phyloP scores from a whole-genome alignment of 768 basidiomycete genomes.

The Hygrophorus pudorinus region DNA sequence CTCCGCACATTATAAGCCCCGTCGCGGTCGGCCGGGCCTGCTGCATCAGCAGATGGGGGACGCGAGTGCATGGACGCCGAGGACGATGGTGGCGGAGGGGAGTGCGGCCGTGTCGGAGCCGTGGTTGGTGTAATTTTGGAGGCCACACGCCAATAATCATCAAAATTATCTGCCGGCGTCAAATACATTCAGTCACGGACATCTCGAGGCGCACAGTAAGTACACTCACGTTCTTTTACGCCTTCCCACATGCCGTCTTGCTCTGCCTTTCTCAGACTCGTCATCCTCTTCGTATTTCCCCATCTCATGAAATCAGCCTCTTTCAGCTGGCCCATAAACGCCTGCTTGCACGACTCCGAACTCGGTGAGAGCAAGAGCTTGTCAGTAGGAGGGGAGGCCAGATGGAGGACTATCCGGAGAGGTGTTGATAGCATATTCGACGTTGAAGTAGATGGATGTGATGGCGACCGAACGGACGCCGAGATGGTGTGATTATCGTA shows the following conservation, averaged over 20 bases:
- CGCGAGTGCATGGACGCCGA: conserved; percentile 55
- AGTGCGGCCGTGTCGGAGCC: conserved; percentile 46
- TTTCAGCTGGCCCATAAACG: conserved; percentile 92
- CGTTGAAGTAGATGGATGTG: conserved; percentile 27
- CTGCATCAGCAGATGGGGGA: conserved; percentile 54
- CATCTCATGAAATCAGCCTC: conserved; percentile 96
- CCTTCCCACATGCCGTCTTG: conserved; percentile 98
- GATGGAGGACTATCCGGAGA: conserved; percentile 75
- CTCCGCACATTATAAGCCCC: conserved; percentile 82
- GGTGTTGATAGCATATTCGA: conserved; percentile 33
- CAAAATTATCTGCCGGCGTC: conserved; percentile 75
- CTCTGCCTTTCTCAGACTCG: conserved; percentile 79
- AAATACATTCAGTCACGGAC: background rate
- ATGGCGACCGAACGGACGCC: conserved; percentile 40
- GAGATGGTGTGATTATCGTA: conserved; percentile 79
- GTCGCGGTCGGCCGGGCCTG: conserved; percentile 52
- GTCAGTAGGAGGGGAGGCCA: conserved; percentile 79
- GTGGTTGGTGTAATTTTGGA: conserved; percentile 87
- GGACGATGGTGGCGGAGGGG: conserved; percentile 42
- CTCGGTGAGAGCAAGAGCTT: conserved; percentile 75
- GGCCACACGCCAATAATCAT: conserved; percentile 90
- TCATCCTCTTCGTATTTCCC: conserved; percentile 94
- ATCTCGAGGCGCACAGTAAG: conserved; percentile 10
- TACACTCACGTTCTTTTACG: conserved; percentile 75
- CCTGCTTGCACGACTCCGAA: conserved; percentile 81